Evolutionary conservation across 495 filamentous ascomycete genomes (phyloP).

Genomic region (Hyaloscypha variabilis): DNA sequence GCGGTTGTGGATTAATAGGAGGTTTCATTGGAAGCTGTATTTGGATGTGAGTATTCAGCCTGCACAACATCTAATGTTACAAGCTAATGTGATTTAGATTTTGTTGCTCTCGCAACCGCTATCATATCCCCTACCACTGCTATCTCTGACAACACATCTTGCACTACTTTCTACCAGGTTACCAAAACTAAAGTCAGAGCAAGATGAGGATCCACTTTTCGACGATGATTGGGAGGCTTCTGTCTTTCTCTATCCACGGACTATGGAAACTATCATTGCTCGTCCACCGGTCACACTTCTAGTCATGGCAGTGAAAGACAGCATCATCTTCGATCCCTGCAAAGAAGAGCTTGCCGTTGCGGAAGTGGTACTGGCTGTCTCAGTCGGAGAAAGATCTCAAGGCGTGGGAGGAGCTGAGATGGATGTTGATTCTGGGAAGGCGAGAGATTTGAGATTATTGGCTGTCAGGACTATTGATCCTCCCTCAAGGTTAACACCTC

Average conservation of each 20-base stretch:
- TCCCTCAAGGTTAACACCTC: constrained; percentile 69
- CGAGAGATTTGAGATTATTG: constrained; percentile 49
- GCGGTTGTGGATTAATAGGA: constrained; percentile 77
- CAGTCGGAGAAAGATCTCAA: constrained; percentile 50
- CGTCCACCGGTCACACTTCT: constrained; percentile 85
- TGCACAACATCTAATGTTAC: background rate
- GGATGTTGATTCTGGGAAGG: constrained; percentile 34
- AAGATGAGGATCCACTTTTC: constrained; percentile 95
- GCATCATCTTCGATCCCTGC: constrained; percentile 91
- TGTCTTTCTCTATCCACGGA: constrained; percentile 70
- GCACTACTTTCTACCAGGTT: constrained; percentile 89
- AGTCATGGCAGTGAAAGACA: constrained; percentile 82
- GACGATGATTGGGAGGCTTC: constrained; percentile 96
- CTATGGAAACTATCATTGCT: constrained; percentile 30
- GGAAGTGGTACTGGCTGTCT: constrained; percentile 82
- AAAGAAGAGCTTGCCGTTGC: constrained; percentile 91
- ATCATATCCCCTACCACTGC: constrained; percentile 88
- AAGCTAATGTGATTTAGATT: constrained; percentile 56
- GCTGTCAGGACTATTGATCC: constrained; percentile 70
- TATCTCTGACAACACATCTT: constrained; percentile 91
- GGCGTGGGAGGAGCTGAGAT: constrained; percentile 25
- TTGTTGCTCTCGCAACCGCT: constrained; percentile 89
- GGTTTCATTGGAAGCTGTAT: constrained; percentile 96
- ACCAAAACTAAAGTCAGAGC: constrained; percentile 78
- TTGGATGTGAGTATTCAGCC: constrained; percentile 72